Evolutionary conservation across 768 basidiomycete genomes (phyloP).

Genomic region (Termitomyces eurrhizus): DNA sequence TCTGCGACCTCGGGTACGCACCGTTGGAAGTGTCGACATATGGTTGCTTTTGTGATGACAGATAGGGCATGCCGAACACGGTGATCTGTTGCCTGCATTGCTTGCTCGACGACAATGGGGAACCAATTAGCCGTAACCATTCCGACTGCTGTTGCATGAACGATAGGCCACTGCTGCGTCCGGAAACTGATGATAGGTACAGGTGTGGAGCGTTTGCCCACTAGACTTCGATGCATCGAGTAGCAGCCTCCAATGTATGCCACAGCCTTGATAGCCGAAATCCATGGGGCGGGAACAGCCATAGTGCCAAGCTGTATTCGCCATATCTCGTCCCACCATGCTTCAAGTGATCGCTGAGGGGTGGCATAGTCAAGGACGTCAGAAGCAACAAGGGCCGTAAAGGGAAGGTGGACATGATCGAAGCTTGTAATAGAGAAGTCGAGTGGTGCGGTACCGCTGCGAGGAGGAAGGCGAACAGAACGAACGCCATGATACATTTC

Average conservation of each 20-base stretch:
- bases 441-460: constrained; percentile 49
- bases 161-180: constrained; percentile 60
- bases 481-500: constrained; percentile 52
- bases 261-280: constrained; percentile 49
- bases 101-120: constrained; percentile 30
- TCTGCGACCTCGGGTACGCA: constrained; percentile 53
- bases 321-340: constrained; percentile 57
- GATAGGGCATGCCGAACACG: constrained; percentile 54
- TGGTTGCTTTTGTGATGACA: constrained; percentile 51
- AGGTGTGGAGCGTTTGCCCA: constrained; percentile 36
- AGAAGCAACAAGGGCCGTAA: constrained; percentile 44
- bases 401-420: constrained; percentile 47
- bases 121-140: constrained; percentile 50
- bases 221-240: constrained; percentile 49
- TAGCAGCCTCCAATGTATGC: constrained; percentile 57
- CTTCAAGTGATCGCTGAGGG: constrained; percentile 38
- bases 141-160: constrained; percentile 47
- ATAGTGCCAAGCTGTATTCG: constrained; percentile 52
- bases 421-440: constrained; percentile 57
- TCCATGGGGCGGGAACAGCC: constrained; percentile 44
- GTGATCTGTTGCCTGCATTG: constrained; percentile 36
- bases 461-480: constrained; percentile 46
- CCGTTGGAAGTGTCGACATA: constrained; percentile 50
- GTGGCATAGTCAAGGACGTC: constrained; percentile 35
- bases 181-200: constrained; percentile 59